Conservation (phyloP, 768 basidiomycete genomes). For the Mycena belliarum region DNA sequence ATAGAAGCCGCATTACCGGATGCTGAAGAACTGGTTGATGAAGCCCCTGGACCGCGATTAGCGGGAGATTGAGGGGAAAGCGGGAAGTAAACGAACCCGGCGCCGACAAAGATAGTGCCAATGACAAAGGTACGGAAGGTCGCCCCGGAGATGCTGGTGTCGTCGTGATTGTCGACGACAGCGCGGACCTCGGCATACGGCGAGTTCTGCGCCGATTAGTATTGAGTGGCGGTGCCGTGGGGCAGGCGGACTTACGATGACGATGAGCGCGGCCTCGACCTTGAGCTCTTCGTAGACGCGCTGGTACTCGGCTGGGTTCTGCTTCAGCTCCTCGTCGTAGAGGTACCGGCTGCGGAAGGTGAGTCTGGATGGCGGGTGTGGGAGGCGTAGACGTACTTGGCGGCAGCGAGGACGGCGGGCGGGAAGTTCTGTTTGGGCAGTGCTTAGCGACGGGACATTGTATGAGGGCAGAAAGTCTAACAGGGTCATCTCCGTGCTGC, state of each 20-base stretch:
- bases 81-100: not conserved
- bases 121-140: slow-evolving; percentile 50
- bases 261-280: slow-evolving; percentile 30
- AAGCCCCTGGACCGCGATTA: slow-evolving; percentile 19
- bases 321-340: slow-evolving; percentile 17
- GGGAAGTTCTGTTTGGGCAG: slow-evolving; percentile 13
- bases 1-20: no score
- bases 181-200: slow-evolving; percentile 66
- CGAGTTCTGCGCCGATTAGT: slow-evolving; percentile 49
- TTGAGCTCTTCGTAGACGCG: slow-evolving; percentile 27
- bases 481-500: no score
- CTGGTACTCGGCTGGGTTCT: slow-evolving; percentile 18
- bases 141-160: slow-evolving; percentile 49
- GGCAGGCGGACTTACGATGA: slow-evolving; percentile 18
- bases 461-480: no score
- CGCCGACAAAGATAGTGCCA: slow-evolving; percentile 28
- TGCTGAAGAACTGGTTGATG: slow-evolving; percentile 33
- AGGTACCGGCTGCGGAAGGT: slow-evolving; percentile 16
- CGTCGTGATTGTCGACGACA: slow-evolving; percentile 57
- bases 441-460: no score
- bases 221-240: no score
- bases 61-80: no score
- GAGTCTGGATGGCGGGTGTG: no score
- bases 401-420: not conserved
- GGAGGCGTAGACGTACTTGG: not conserved